These are phyloP conservation scores for Aspergillus sclerotialis DNA, from an alignment of 2,329 filamentous ascomycete species.

Conservation along the genomic window DNA sequence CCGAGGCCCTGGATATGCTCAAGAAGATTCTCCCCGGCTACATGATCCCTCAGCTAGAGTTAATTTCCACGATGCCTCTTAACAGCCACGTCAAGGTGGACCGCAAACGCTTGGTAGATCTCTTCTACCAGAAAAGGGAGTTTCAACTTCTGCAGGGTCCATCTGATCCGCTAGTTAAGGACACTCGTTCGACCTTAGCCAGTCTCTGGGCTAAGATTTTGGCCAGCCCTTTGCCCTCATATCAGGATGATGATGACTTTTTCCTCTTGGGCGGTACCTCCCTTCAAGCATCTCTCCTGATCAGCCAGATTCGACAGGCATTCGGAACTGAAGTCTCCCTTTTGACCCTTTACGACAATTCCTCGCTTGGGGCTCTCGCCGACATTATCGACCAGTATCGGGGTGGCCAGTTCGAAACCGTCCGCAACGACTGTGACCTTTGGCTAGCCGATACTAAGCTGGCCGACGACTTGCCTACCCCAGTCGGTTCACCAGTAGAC, in stretches of 20 bases:
- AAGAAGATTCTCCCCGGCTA: constrained; percentile 62
- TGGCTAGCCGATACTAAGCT: constrained; percentile 13
- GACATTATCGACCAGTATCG: constrained; percentile 3
- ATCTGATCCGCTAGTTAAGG: too few species aligned
- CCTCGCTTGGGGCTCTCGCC: constrained; percentile 7
- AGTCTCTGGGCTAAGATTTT: constrained; percentile 7
- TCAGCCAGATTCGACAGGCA: constrained; percentile 9
- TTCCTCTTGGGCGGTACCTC: constrained; percentile 15
- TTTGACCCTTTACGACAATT: constrained; percentile 14
- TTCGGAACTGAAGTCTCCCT: constrained; percentile 10
- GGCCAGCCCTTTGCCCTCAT: not conserved
- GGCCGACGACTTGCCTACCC: constrained; percentile 6
- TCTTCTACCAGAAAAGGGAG: too few species aligned
- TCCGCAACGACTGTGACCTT: constrained; percentile 8
- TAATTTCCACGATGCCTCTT: constrained; percentile 59
- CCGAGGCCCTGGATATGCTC: constrained; percentile 51
- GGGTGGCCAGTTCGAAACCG: not conserved
- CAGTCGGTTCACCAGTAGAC: constrained; percentile 2
- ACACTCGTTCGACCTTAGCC: not conserved
- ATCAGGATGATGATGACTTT: constrained; percentile 11
- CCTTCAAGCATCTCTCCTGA: constrained; percentile 12
- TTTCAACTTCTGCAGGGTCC: too few species aligned
- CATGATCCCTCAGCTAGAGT: constrained; percentile 63
- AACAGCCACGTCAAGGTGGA: constrained; percentile 66
- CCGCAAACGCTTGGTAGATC: constrained; percentile 10